Conservation (phyloP, 306 rosid species). For the Purshia tridentata region DNA sequence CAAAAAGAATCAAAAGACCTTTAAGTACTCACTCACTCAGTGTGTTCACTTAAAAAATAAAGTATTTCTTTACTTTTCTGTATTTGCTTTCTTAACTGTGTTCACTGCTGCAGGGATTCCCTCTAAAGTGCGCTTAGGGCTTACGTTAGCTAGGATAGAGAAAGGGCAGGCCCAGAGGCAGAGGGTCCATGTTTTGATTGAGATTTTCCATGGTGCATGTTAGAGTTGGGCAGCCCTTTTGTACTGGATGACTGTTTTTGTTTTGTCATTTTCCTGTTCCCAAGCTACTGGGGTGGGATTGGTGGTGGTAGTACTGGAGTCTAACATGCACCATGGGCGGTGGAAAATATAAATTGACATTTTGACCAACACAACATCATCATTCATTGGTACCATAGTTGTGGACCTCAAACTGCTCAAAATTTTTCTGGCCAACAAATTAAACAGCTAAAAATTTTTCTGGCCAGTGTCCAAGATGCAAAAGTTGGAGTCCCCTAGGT, state of each 20-base stretch:
- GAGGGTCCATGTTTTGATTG: not conserved
- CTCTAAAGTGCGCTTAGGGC: too few species aligned
- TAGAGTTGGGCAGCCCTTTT: not conserved
- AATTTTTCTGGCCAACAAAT: too few species aligned
- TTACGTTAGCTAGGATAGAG: conserved; percentile 8
- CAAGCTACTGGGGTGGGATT: conserved; percentile 14
- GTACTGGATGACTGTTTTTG: conserved; percentile 9
- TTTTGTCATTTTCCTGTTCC: conserved; percentile 39
- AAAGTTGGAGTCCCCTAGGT: conserved; percentile 7
- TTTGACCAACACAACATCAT: conserved; percentile 32
- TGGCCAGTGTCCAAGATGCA: not conserved
- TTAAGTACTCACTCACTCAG: not conserved
- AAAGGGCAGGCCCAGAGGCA: conserved; percentile 35
- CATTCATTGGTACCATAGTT: not conserved
- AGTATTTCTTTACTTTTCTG: not conserved
- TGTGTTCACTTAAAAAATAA: not conserved
- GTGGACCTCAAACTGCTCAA: conserved; percentile 17
- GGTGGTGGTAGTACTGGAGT: not conserved
- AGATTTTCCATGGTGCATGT: conserved; percentile 23
- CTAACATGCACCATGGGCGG: conserved; percentile 27
- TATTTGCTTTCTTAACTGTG: not conserved
- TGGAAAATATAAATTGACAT: conserved; percentile 13
- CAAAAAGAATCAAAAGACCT: not conserved
- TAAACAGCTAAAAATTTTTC: not conserved
- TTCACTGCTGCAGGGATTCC: not conserved